Evolutionary conservation across 2,329 filamentous ascomycete species (phyloP), one percentile per base, ranked within the genome.

Genomic region (Beauveria sp.): DNA sequence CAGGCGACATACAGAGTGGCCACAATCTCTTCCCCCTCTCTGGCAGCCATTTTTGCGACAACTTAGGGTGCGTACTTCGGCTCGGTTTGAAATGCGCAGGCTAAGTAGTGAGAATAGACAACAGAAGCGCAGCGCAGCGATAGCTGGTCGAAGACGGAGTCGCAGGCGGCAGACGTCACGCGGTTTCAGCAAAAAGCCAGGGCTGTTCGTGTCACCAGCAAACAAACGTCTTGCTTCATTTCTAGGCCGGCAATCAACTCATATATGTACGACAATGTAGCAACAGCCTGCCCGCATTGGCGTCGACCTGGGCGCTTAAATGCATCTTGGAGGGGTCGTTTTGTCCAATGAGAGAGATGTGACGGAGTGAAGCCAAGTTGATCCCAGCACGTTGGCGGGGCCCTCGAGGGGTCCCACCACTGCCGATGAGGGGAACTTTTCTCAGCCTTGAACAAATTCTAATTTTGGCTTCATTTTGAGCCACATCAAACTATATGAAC

Each of bases 11-110:
- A 82, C 79, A 82, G 74, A 30, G 78, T 80, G 51, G 77, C 78
- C 59, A 79, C 77, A 62, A 78, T 77, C 67, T 82, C 80, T 70
- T 82, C 79, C 56, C 79, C 80, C 44, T 74, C 75, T 64, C 73
- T 70, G 34, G 74, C 71, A 53, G 79, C 77, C 79, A 82, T 82
- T 14, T 62, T 72, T 54, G 59, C 52, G n/a, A 43, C 14, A 22
- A n/a, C n/a, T 22, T 22, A 5, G 20, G 14, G 8, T n/a, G n/a
- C 22, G 6, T 12, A 1, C 20, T 30, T 22, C 24, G 30, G 46
- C 34, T 18, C 1, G 26, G 4, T 26, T 48, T 1, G 40, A 37
- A 26, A 57, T n/a, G 20, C 28, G 28, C 43, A 52, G 10, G 26
- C 28, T 5, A 2, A 18, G n/a, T 47, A 8, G 30, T n/a, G 30